Percentiles rank a stretch among this genome's conserved stretches.
Conservation (phyloP, 148 eudicot genomes). For the Simmondsia chinensis region DNA sequence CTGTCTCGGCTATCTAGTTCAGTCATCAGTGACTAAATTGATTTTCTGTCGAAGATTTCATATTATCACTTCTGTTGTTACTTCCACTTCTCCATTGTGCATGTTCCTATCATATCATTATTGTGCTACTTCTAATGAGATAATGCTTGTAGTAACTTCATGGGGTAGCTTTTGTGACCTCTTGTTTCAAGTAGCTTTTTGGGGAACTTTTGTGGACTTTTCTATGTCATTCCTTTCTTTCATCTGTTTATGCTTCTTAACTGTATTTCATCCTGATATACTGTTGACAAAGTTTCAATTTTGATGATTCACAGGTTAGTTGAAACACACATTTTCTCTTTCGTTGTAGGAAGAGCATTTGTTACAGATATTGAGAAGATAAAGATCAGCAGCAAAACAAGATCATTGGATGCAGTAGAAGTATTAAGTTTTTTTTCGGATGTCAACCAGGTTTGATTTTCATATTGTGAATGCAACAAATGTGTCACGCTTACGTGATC, state of each 20-base stretch:
- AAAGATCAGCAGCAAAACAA: constrained; percentile 75
- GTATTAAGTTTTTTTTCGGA: constrained; percentile 73
- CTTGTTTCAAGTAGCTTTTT: no score
- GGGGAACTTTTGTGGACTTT: no score
- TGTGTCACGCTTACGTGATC: no score
- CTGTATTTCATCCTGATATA: not conserved
- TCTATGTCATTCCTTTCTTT: not conserved
- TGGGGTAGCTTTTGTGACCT: no score
- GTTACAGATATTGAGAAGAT: constrained; percentile 96
- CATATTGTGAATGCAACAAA: not conserved
- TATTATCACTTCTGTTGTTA: no score
- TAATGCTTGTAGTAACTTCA: no score
- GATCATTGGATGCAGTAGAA: constrained; percentile 70
- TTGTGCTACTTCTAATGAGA: no score
- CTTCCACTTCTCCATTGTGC: no score
- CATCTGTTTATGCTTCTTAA: not conserved
- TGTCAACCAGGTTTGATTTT: constrained; percentile 54
- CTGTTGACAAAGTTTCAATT: constrained; percentile 14
- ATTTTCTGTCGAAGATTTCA: no score
- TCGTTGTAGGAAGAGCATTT: constrained; percentile 99
- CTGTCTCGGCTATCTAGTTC: no score
- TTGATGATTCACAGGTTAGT: constrained; percentile 69
- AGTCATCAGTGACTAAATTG: no score
- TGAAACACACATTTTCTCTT: constrained; percentile 97
- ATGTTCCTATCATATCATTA: no score